Base-by-base conservation (phyloP, 306 rosid genomes). In the Bauhinia variegata region DNA sequence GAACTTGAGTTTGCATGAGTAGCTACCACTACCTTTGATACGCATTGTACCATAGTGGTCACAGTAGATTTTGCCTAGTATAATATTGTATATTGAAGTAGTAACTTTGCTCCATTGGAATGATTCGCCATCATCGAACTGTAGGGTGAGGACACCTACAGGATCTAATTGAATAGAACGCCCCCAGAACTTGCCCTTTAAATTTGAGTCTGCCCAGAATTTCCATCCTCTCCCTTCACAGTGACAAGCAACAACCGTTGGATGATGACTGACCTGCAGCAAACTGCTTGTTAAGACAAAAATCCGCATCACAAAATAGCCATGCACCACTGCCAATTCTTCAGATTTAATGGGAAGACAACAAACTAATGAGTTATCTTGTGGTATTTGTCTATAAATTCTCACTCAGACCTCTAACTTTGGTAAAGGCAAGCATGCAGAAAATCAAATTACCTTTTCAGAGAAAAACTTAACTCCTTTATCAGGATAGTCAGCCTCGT, bases 71-170 rank as follows among this genome's bases (percentile, higher is more conserved):
- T 88, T 93, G 64, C 99, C 99, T 28, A 93, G 85, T 58, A 93
- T 93, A 71, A 90, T 93, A 78, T 93, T 93, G 84, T 93, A 90
- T 61, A 93, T 93, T 38, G 99, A 93, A 82, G 99, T 93, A 50
- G 97, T 93, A 77, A 93, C 99, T 89, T 93, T 93, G 86, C 96
- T 90, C 99, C 99, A 93, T 64, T 90, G 90, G 76, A 93, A 93
- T 46, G 75, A 85, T 75, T 93, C 99, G 31, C 96, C 96, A 58
- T 88, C 92, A 68, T 88, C 97, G 62, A 90, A 88, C 84, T 89
- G 98, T 66, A 93, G 83, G 66, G 93, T 79, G 75, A 93, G 99
- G 81, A 75, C 81, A 12, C 97, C 99, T 67, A 93, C 96, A 31
- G 99, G 97, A 83, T 93, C 95, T 46, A 93, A 87, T 85, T 90